Conservation (phyloP, 768 basidiomycete genomes). For the Lyophyllum atratum region DNA sequence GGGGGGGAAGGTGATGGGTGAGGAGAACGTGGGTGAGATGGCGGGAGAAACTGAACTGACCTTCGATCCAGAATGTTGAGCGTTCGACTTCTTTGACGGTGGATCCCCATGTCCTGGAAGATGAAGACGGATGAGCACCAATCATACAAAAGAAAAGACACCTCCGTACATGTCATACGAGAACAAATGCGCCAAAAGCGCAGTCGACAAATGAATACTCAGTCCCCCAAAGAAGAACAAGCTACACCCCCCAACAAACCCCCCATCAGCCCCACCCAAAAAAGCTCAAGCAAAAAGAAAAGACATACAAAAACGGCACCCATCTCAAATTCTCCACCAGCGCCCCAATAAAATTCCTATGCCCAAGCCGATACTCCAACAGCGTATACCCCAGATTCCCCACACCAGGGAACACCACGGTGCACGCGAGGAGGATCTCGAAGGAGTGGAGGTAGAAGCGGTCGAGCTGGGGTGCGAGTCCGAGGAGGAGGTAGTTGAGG, state of each 20-base stretch:
- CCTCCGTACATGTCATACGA: slow-evolving; percentile 54
- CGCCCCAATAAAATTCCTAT: slow-evolving; percentile 48
- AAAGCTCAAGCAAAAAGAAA: not conserved
- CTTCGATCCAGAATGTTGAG: slow-evolving; percentile 88
- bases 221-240: slow-evolving; percentile 79
- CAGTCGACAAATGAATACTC: slow-evolving; percentile 69
- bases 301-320: slow-evolving; percentile 73
- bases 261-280: not conserved
- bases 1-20: not conserved
- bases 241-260: slow-evolving; percentile 33
- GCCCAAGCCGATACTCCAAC: slow-evolving; percentile 76
- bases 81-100: slow-evolving; percentile 81
- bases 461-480: slow-evolving; percentile 67
- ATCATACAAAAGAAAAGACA: not conserved
- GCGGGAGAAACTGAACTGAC: slow-evolving; percentile 21
- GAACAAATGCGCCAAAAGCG: slow-evolving; percentile 68
- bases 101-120: slow-evolving; percentile 59
- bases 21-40: not conserved
- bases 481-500: slow-evolving; percentile 76
- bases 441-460: slow-evolving; percentile 79
- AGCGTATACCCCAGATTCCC: slow-evolving; percentile 76
- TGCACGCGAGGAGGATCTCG: slow-evolving; percentile 78
- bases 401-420: slow-evolving; percentile 75
- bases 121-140: slow-evolving; percentile 1
- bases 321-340: slow-evolving; percentile 61